Base-by-base conservation (phyloP, 2,329 filamentous ascomycete genomes). In the Aspergillus flavus region DNA sequence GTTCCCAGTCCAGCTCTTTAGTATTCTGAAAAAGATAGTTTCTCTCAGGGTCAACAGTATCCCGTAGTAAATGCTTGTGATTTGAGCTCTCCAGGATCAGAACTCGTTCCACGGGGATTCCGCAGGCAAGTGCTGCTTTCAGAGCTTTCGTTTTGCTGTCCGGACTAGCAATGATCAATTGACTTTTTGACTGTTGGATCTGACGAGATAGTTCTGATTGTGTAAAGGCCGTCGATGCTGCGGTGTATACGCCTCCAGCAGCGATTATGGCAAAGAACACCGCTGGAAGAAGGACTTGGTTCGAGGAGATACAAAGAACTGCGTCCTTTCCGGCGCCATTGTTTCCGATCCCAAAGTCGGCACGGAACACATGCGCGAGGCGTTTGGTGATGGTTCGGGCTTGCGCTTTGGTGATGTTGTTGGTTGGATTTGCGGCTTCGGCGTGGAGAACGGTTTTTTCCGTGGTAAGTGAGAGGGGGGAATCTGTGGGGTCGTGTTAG, bases 191-290 rank as follows among this genome's bases (percentile, higher is more conserved):
- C 39, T 60, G 65, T 19, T 28, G 46, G 4, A 63, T 50, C 30
- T 67, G 65, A 16, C 57, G 59, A 4, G 53, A 50, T 3, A 67
- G 46, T 34, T 67, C 65, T 19, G 54, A 14, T 3, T 21, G 84
- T 82, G 30, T 81, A 79, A 48, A 81, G 82, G 71, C 84, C 84
- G 57, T 80, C 80, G 30, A 83, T 72, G 26, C 85, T 64, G 23
- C 84, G 63, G 84, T 85, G 68, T 86, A 89, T 30, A 89, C 81
- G 21, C 86, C 87, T 1, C 83, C 86, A 2, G 86, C 85, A 4
- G 84, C 86, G 53, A 89, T 79, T 58, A 87, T 82, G 16, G 82
- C 84, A 66, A 81, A 88, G 69, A 86, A 85, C 1, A 86, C 66
- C 14, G 82, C 78, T 0, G 85, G 82, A 0, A 88, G 77, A 6